Percentiles rank a stretch among this genome's conserved stretches.
phyloP scores from a whole-genome alignment of 768 basidiomycete species.

The Chalciporus sphaerocephalus region DNA sequence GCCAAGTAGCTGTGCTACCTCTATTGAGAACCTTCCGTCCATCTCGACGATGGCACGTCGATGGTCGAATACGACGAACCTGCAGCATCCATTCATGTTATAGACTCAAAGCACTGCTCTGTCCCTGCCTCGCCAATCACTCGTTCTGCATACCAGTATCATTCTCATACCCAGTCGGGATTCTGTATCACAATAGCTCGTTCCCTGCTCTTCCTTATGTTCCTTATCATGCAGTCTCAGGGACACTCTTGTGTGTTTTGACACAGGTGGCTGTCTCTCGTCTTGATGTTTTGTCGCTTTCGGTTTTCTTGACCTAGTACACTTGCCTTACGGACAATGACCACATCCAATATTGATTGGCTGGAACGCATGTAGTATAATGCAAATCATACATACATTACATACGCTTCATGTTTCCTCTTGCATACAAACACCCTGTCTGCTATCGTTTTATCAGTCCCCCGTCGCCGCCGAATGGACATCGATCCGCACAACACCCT shows the following conservation, averaged over 20 bases:
- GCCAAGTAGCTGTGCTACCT: conserved; percentile 27
- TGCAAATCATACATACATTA: conserved; percentile 25
- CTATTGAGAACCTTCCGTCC: conserved; percentile 31
- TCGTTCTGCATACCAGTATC: not conserved
- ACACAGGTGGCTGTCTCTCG: not conserved
- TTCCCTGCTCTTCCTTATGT: not conserved
- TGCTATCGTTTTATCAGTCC: conserved; percentile 5
- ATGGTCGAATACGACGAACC: conserved; percentile 33
- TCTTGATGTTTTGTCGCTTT: conserved; percentile 28
- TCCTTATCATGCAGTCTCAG: conserved; percentile 12
- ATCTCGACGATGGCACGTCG: conserved; percentile 36
- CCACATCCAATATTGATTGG: conserved; percentile 24
- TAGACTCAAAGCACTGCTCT: conserved; percentile 20
- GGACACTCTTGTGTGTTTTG: not conserved
- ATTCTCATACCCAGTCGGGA: not conserved
- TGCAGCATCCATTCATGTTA: conserved; percentile 33
- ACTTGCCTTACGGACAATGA: conserved; percentile 22
- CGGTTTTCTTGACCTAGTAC: conserved; percentile 28
- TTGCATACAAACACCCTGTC: conserved; percentile 18
- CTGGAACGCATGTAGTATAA: conserved; percentile 35
- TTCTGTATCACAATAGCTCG: conserved; percentile 13
- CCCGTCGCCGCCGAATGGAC: conserved; percentile 2
- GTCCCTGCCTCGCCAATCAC: not conserved
- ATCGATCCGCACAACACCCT: conserved; percentile 2
- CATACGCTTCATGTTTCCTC: conserved; percentile 19